Percentiles rank a stretch among this genome's conserved stretches.
Evolutionary conservation across 2,329 filamentous ascomycete genomes (phyloP).

Genomic region (Calonectria pseudoturangicola): DNA sequence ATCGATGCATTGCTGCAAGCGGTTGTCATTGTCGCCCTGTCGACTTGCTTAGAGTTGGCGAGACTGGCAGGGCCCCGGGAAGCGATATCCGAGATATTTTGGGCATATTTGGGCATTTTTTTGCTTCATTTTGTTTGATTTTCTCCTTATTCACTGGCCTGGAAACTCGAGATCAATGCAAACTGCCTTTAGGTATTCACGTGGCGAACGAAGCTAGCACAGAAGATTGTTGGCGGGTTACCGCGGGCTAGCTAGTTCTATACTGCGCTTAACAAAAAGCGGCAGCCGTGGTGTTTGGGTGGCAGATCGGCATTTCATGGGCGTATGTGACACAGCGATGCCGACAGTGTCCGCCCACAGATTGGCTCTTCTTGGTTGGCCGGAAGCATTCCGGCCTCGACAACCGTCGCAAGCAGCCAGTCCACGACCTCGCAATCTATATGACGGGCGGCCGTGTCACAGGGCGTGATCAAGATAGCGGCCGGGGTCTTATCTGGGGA

Average conservation of each 20-base stretch:
- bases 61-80: background rate
- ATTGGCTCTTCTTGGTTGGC: constrained; percentile 51
- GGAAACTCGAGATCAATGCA: no score
- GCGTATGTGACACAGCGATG: constrained; percentile 32
- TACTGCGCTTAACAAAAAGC: background rate
- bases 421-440: constrained; percentile 34
- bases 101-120: background rate
- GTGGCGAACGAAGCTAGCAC: background rate
- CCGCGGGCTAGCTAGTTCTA: background rate
- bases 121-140: background rate
- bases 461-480: constrained; percentile 27
- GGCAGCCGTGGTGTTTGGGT: constrained; percentile 23
- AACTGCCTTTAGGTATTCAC: background rate
- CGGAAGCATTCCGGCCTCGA: constrained; percentile 59
- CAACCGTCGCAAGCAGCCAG: constrained; percentile 50
- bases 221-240: constrained; percentile 1
- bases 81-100: background rate
- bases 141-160: background rate
- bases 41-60: constrained; percentile 3
- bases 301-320: constrained; percentile 25
- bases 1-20: constrained; percentile 17
- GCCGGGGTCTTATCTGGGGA: constrained; percentile 31
- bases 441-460: constrained; percentile 29
- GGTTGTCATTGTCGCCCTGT: constrained; percentile 20
- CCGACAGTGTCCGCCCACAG: constrained; percentile 51